Percentiles rank a stretch among this genome's conserved stretches.
phyloP scores from a whole-genome alignment of 2,329 filamentous ascomycete species.

The Blastomyces parvus region DNA sequence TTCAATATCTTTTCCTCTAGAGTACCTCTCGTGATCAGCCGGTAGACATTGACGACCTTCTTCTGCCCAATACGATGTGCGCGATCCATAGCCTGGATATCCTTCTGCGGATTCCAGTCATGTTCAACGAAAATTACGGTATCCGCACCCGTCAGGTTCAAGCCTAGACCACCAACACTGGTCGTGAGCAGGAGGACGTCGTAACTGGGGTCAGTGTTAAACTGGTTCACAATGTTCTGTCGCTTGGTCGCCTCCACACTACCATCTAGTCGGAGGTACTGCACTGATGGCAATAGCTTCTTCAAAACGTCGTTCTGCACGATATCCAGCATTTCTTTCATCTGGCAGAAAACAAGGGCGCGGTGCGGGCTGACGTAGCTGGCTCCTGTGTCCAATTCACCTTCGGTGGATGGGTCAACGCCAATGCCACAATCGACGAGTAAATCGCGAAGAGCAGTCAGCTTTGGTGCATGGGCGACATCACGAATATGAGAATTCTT shows the following conservation, averaged over 20 bases:
- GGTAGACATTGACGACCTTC: slow-evolving; percentile 99
- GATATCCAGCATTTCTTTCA: slow-evolving; percentile 99
- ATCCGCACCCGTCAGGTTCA: slow-evolving; percentile 93
- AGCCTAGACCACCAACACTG: slow-evolving; percentile 83
- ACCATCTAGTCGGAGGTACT: slow-evolving; percentile 88
- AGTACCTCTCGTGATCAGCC: slow-evolving; percentile 88
- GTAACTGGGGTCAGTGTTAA: slow-evolving; percentile 95
- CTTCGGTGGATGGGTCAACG: slow-evolving; percentile 54
- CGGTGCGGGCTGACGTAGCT: slow-evolving; percentile 92
- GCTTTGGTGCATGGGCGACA: slow-evolving; percentile 79
- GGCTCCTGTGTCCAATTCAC: slow-evolving; percentile 49
- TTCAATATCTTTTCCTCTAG: slow-evolving; percentile 95
- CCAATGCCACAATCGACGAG: slow-evolving; percentile 99
- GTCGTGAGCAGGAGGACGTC: slow-evolving; percentile 91
- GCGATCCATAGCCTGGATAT: slow-evolving; percentile 97
- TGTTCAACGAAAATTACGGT: slow-evolving; percentile 99
- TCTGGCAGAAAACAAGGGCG: slow-evolving; percentile 94
- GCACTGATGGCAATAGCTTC: slow-evolving; percentile 82
- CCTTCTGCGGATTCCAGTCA: slow-evolving; percentile 98
- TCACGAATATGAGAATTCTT: slow-evolving; percentile 78
- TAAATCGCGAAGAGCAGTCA: slow-evolving; percentile 79
- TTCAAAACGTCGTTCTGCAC: slow-evolving; percentile 89
- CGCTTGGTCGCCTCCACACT: slow-evolving; percentile 85
- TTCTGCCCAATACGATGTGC: slow-evolving; percentile 98
- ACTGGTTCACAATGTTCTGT: slow-evolving; percentile 97